phyloP scores from a whole-genome alignment of 108 stramenopile species.

The Craspedostauros australis region DNA sequence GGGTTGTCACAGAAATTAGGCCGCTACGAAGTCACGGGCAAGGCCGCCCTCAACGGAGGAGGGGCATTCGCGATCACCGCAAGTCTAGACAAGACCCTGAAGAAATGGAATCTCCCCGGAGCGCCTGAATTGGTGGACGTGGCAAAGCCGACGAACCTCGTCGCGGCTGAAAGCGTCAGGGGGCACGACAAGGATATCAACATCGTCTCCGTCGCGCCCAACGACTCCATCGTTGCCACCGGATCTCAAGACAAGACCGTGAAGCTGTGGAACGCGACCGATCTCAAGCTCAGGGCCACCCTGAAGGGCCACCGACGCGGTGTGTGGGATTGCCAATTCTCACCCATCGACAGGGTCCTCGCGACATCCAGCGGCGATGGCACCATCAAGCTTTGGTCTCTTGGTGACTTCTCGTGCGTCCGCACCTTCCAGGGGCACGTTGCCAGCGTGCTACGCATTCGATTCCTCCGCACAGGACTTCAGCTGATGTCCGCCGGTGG shows the following conservation, averaged over 20 bases:
- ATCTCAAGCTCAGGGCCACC: slow-evolving; percentile 70
- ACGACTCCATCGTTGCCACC: slow-evolving; percentile 92
- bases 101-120: slow-evolving; percentile 88
- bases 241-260: slow-evolving; percentile 94
- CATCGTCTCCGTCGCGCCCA: slow-evolving; percentile 89
- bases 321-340: slow-evolving; percentile 95
- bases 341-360: slow-evolving; percentile 88
- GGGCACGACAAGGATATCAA: slow-evolving; percentile 94
- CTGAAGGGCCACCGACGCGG: slow-evolving; percentile 94
- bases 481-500: slow-evolving; percentile 89
- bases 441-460: slow-evolving; percentile 81
- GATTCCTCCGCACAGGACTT: slow-evolving; percentile 69
- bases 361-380: slow-evolving; percentile 91
- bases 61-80: slow-evolving; percentile 88
- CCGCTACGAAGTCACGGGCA: slow-evolving; percentile 76
- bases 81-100: slow-evolving; percentile 88
- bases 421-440: slow-evolving; percentile 92
- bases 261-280: slow-evolving; percentile 84
- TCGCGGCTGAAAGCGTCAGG: slow-evolving; percentile 53
- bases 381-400: slow-evolving; percentile 92
- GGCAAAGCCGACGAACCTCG: slow-evolving; percentile 21
- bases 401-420: slow-evolving; percentile 86
- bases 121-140: slow-evolving; percentile 36
- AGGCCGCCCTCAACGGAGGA: slow-evolving; percentile 75
- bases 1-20: slow-evolving; percentile 72